Conservation (phyloP, 2,329 filamentous ascomycete species). For the Aspergillus persii region DNA sequence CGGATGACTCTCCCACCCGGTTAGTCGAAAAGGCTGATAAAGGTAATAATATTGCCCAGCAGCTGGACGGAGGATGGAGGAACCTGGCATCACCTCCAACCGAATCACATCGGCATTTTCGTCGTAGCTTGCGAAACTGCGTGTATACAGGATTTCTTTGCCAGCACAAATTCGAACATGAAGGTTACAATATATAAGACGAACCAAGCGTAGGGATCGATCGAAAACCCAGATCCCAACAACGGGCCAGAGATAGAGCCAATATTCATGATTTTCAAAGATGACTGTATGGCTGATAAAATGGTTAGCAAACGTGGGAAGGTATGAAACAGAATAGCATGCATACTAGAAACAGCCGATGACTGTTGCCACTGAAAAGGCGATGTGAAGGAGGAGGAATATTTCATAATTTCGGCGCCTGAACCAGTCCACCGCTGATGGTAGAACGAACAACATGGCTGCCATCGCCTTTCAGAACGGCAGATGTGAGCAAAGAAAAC, state of each 20-base stretch:
- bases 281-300: slow-evolving; percentile 46
- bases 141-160: slow-evolving; percentile 28
- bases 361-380: slow-evolving; percentile 40
- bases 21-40: slow-evolving; percentile 45
- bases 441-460: slow-evolving; percentile 42
- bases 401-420: slow-evolving; percentile 45
- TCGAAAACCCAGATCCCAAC: slow-evolving; percentile 51
- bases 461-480: slow-evolving; percentile 25
- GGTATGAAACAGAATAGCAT: too few relatives aligned
- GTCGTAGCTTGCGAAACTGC: slow-evolving; percentile 44
- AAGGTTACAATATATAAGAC: slow-evolving; percentile 46
- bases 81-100: slow-evolving; percentile 44
- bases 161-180: slow-evolving; percentile 27
- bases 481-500: too few relatives aligned
- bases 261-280: slow-evolving; percentile 48
- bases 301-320: neutral
- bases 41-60: slow-evolving; percentile 54
- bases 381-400: slow-evolving; percentile 42
- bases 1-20: slow-evolving; percentile 53
- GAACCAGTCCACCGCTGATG: slow-evolving; percentile 48
- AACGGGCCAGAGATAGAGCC: slow-evolving; percentile 52
- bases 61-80: slow-evolving; percentile 31
- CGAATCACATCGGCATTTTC: slow-evolving; percentile 46
- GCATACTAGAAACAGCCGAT: slow-evolving; percentile 50
- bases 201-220: slow-evolving; percentile 43